Conservation (phyloP, 305 asterid species). For the Vinca major region DNA sequence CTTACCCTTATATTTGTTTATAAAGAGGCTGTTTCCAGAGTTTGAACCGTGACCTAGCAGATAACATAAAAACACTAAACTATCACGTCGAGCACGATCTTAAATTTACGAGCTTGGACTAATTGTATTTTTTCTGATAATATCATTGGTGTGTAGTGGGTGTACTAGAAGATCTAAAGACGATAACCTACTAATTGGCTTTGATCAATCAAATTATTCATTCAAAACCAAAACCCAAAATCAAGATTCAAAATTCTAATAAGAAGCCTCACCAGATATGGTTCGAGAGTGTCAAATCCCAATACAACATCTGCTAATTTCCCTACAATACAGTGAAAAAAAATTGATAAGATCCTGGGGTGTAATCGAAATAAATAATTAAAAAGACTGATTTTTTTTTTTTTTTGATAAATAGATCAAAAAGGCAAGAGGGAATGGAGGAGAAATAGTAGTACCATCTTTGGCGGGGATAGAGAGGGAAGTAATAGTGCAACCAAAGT, state of each 20-base stretch:
- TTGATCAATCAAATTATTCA: constrained; percentile 1
- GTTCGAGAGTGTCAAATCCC: constrained; percentile 85
- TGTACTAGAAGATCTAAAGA: too few species aligned
- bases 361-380: background rate
- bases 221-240: background rate
- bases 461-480: constrained; percentile 76
- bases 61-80: too few species aligned
- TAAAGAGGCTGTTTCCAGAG: too few species aligned
- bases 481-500: constrained; percentile 85
- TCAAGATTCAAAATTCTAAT: background rate
- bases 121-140: too few species aligned
- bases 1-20: too few species aligned
- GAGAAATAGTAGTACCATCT: constrained; percentile 23
- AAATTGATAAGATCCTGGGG: background rate
- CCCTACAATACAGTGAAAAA: constrained; percentile 32
- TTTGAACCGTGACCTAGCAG: too few species aligned
- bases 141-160: too few species aligned
- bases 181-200: background rate
- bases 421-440: background rate
- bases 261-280: constrained; percentile 58
- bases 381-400: background rate
- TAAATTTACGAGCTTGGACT: too few species aligned
- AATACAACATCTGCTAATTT: constrained; percentile 87
- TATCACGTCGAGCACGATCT: too few species aligned
- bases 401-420: background rate